Conservation (phyloP, 1,139 yeast species). For the Meyerozyma elateridarum region DNA sequence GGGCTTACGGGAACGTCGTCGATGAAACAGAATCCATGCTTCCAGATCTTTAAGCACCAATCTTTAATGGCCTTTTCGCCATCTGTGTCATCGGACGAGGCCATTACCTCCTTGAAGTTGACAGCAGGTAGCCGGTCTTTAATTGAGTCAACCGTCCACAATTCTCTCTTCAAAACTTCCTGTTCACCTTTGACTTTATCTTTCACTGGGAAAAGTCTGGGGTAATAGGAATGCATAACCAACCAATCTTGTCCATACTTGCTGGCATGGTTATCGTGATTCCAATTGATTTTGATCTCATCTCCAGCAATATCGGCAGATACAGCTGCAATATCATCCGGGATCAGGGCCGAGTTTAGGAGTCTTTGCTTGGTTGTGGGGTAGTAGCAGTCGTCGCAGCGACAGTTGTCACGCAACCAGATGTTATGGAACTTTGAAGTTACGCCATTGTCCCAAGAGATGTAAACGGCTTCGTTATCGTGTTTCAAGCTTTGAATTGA, state of each 20-base stretch:
- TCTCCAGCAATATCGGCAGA: slow-evolving; percentile 12
- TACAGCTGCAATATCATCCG: slow-evolving; percentile 41
- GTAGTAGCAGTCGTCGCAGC: slow-evolving; percentile 57
- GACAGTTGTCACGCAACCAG: slow-evolving; percentile 73
- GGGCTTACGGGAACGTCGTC: slow-evolving; percentile 61
- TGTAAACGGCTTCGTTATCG: too few relatives aligned
- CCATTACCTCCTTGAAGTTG: slow-evolving; percentile 45
- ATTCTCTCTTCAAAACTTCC: slow-evolving; percentile 24
- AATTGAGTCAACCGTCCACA: slow-evolving; percentile 51
- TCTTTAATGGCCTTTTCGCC: slow-evolving; percentile 47
- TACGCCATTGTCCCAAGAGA: slow-evolving; percentile 13
- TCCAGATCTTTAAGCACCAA: slow-evolving; percentile 57
- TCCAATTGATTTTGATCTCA: slow-evolving; percentile 39
- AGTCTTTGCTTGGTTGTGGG: slow-evolving; percentile 60
- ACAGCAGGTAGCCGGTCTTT: slow-evolving; percentile 46
- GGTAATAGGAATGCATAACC: slow-evolving; percentile 53
- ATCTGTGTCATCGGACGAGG: slow-evolving; percentile 24
- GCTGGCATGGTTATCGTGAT: slow-evolving; percentile 47
- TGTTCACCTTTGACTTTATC: slow-evolving; percentile 25
- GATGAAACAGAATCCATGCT: slow-evolving; percentile 61
- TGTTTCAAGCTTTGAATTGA: too few relatives aligned
- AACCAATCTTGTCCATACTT: slow-evolving; percentile 50
- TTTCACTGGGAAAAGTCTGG: slow-evolving; percentile 34
- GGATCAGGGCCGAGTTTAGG: slow-evolving; percentile 53
- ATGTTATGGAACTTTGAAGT: slow-evolving; percentile 39